These are phyloP conservation scores for Ustilago xerochloae DNA, from an alignment of 1,284 basidiomycete genomes.

Conservation along the genomic window DNA sequence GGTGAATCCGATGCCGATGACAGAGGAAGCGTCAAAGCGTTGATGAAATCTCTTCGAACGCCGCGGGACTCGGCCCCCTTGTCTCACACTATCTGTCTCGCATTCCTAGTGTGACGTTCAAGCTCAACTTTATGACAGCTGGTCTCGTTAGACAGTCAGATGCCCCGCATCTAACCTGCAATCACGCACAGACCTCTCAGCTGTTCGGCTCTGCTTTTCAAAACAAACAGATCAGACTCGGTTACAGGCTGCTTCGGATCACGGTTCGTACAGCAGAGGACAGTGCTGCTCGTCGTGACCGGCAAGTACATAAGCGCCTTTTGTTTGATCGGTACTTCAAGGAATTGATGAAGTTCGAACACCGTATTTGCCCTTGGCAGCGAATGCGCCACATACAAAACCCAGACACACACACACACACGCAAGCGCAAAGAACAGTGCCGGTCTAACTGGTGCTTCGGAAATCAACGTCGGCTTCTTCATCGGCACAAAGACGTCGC, in stretches of 20 bases:
- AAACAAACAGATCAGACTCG: background rate
- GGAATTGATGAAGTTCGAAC: too few species aligned
- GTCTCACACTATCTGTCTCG: too few species aligned
- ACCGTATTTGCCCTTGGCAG: too few species aligned
- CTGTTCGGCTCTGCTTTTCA: background rate
- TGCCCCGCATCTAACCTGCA: constrained; percentile 2
- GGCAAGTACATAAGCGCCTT: too few species aligned
- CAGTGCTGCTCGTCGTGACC: too few species aligned
- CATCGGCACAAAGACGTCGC: background rate
- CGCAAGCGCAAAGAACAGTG: too few species aligned
- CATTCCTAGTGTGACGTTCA: background rate
- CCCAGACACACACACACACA: background rate
- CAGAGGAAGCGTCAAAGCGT: constrained; percentile 8
- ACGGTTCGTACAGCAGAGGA: background rate
- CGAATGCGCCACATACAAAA: too few species aligned
- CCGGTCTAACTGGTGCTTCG: too few species aligned
- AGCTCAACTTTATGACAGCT: background rate
- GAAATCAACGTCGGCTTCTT: constrained; percentile 9
- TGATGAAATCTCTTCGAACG: background rate
- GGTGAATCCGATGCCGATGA: constrained; percentile 5
- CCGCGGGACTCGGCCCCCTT: background rate
- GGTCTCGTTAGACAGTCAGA: background rate
- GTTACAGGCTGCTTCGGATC: background rate
- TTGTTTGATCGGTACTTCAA: too few species aligned
- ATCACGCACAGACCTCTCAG: constrained; percentile 6